Conservation (phyloP, 2,329 filamentous ascomycete species). For the Paramyrothecium roridum region DNA sequence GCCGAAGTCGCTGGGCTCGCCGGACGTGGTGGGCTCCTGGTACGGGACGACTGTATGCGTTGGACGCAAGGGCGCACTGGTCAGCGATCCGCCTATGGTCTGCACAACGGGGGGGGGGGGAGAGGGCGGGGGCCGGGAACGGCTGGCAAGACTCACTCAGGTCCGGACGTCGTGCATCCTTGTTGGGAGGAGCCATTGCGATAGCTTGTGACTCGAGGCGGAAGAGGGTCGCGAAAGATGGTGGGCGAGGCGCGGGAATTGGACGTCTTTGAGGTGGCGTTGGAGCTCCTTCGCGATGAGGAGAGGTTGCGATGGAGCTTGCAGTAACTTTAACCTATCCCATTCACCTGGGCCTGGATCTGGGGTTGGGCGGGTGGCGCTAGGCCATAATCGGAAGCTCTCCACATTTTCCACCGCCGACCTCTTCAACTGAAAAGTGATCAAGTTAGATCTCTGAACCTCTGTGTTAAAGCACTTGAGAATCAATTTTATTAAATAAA, state of each 20-base stretch:
- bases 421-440: neutral
- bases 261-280: neutral
- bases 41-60: conserved; percentile 74
- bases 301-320: conserved; percentile 8
- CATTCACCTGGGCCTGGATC: conserved; percentile 11
- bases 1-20: conserved; percentile 64
- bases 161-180: conserved; percentile 42
- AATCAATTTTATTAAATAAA: too few species aligned
- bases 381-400: conserved; percentile 5
- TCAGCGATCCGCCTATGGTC: neutral
- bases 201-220: neutral
- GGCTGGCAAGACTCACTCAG: conserved; percentile 30
- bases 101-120: neutral
- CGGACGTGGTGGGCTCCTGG: conserved; percentile 67
- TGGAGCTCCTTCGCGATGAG: conserved; percentile 6
- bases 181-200: conserved; percentile 36
- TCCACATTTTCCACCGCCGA: neutral
- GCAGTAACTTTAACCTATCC: conserved; percentile 14
- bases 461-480: too few species aligned
- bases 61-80: neutral
- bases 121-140: neutral
- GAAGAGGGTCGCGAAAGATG: too few species aligned
- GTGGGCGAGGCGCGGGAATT: neutral
- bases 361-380: conserved; percentile 7
- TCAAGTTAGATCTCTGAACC: too few species aligned